phyloP scores from a whole-genome alignment of 2,329 filamentous ascomycete genomes.

The Incumbomyces delicatus region DNA sequence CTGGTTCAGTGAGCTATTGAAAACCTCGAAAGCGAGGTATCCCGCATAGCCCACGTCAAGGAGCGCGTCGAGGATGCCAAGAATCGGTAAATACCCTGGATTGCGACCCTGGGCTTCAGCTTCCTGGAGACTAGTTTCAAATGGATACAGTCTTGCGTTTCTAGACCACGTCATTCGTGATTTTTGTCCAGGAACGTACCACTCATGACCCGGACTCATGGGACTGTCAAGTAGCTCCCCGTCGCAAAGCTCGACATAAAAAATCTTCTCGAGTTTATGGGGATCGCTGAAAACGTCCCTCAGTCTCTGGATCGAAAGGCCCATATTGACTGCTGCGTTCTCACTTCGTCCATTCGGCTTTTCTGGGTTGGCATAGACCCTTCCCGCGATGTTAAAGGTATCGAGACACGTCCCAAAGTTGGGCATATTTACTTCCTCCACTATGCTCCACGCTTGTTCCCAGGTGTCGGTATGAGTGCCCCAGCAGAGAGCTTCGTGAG shows the following conservation, averaged over 20 bases:
- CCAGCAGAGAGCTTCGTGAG: slow-evolving; percentile 66
- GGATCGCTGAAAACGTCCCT: slow-evolving; percentile 42
- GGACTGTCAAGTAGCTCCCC: slow-evolving; percentile 54
- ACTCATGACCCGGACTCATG: slow-evolving; percentile 47
- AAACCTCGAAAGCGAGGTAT: slow-evolving; percentile 19
- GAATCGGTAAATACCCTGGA: slow-evolving; percentile 56
- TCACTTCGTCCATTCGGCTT: slow-evolving; percentile 40
- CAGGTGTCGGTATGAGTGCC: slow-evolving; percentile 61
- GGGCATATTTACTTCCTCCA: slow-evolving; percentile 52
- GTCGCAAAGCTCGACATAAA: slow-evolving; percentile 69
- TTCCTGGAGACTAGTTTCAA: slow-evolving; percentile 39
- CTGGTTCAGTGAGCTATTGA: slow-evolving; percentile 18
- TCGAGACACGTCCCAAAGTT: slow-evolving; percentile 73
- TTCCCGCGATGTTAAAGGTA: slow-evolving; percentile 66
- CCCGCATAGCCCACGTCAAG: slow-evolving; percentile 51
- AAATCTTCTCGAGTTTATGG: slow-evolving; percentile 48
- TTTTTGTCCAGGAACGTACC: slow-evolving; percentile 49
- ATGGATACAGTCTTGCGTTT: slow-evolving; percentile 62
- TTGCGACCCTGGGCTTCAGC: slow-evolving; percentile 29
- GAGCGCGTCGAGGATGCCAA: slow-evolving; percentile 51
- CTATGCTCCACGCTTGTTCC: slow-evolving; percentile 62
- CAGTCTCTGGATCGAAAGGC: slow-evolving; percentile 46
- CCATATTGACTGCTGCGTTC: slow-evolving; percentile 47
- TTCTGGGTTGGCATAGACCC: slow-evolving; percentile 61
- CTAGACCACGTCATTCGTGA: slow-evolving; percentile 68